Evolutionary conservation across 768 basidiomycete species (phyloP).

Genomic region (Termitomyces titanicus): DNA sequence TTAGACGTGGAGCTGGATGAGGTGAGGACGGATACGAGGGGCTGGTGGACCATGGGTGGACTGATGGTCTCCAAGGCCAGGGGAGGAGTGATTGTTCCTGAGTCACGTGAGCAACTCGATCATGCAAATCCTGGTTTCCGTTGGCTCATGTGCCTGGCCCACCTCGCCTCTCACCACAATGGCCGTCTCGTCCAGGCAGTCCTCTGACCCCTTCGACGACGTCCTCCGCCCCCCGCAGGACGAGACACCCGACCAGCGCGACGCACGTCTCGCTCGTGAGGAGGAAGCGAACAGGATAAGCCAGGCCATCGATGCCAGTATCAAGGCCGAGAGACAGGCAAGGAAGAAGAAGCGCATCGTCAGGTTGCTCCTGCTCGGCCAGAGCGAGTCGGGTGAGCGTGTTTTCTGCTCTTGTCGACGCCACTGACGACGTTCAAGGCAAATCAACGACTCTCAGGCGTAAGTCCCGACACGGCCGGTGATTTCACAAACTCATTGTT

Average conservation of each 20-base stretch:
- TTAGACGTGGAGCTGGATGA: too few relatives aligned
- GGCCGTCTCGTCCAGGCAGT: constrained; percentile 26
- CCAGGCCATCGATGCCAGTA: constrained; percentile 68
- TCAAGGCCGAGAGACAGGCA: constrained; percentile 62
- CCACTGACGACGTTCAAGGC: constrained; percentile 33
- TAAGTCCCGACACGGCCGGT: constrained; percentile 35
- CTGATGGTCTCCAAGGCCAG: too few relatives aligned
- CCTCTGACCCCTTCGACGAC: constrained; percentile 63
- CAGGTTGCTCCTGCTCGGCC: constrained; percentile 70
- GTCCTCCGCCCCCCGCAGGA: constrained; percentile 61
- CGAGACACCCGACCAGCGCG: constrained; percentile 60
- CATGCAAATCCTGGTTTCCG: not conserved
- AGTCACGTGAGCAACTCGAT: not conserved
- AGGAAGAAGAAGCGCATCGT: constrained; percentile 68
- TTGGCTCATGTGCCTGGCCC: constrained; percentile 16
- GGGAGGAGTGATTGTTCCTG: not conserved
- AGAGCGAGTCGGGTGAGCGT: constrained; percentile 73
- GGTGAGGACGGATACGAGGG: too few relatives aligned
- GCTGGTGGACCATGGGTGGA: too few relatives aligned
- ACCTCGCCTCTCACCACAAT: constrained; percentile 20
- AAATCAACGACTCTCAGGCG: constrained; percentile 81
- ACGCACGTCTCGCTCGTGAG: constrained; percentile 52
- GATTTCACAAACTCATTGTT: constrained; percentile 7
- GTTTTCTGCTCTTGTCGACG: not conserved
- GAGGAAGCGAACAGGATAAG: constrained; percentile 65